Evolutionary conservation across 2,329 filamentous ascomycete genomes (phyloP).

Genomic region (Chlorencoelia australis): DNA sequence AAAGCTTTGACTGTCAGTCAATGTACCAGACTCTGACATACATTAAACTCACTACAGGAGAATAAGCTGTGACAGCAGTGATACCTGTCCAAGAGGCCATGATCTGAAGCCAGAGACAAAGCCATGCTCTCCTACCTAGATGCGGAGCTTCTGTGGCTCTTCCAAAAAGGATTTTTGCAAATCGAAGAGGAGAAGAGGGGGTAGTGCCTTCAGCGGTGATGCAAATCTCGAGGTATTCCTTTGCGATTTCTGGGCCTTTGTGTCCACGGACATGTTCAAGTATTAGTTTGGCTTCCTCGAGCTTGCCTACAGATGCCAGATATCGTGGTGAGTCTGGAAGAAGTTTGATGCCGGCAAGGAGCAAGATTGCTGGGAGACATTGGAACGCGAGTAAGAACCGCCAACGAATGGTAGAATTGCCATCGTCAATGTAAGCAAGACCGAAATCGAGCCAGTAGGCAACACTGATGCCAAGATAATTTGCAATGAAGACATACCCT

Average conservation of each 20-base stretch:
- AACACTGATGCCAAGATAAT: conserved; percentile 24
- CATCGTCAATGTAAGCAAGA: conserved; percentile 30
- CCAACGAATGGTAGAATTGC: conserved; percentile 18
- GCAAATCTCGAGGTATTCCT: conserved; percentile 28
- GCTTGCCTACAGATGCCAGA: conserved; percentile 8
- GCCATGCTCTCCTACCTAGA: conserved; percentile 32
- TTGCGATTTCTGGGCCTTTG: conserved; percentile 12
- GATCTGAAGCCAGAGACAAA: conserved; percentile 35
- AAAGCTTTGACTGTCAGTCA: conserved; percentile 11
- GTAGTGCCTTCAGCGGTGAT: conserved; percentile 24
- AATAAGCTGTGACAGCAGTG: conserved; percentile 27
- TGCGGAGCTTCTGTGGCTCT: conserved; percentile 26
- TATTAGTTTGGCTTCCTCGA: conserved; percentile 10
- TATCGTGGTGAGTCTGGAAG: conserved; percentile 35
- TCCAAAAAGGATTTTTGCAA: conserved; percentile 30
- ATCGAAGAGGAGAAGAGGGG: conserved; percentile 30
- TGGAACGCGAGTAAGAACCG: conserved; percentile 26
- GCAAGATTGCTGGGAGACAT: conserved; percentile 32
- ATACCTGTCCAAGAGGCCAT: conserved; percentile 37
- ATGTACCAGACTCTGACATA: neutral
- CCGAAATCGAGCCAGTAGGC: conserved; percentile 27
- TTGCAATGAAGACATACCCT: conserved; percentile 24
- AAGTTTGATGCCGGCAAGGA: conserved; percentile 31
- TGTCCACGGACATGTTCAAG: conserved; percentile 9
- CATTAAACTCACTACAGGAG: conserved; percentile 16